phyloP scores from a whole-genome alignment of 441 rosid genomes.

The Kokia cookei region DNA sequence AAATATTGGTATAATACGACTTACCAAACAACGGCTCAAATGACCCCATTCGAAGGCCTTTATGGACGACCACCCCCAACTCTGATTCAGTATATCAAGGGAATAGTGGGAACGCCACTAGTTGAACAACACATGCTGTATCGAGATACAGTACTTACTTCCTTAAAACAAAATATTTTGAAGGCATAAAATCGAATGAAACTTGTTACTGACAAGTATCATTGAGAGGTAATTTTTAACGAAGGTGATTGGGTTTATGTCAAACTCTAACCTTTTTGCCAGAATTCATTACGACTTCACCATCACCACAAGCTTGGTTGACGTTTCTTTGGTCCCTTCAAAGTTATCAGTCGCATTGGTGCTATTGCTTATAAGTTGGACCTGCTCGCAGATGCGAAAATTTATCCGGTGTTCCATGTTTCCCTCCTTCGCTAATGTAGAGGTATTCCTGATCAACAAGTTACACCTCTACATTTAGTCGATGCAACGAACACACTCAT shows the following conservation, averaged over 20 bases:
- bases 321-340: not conserved
- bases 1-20: not conserved
- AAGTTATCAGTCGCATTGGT: not conserved
- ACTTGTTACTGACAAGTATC: not conserved
- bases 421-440: too few relatives aligned
- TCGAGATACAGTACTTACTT: too few relatives aligned
- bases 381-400: too few relatives aligned
- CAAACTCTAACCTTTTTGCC: not conserved
- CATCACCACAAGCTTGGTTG: not conserved
- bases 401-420: too few relatives aligned
- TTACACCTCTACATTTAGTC: too few relatives aligned
- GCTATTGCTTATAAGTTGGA: too few relatives aligned
- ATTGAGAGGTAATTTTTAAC: not conserved
- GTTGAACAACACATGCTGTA: too few relatives aligned
- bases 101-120: too few relatives aligned
- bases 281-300: not conserved
- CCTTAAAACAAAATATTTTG: too few relatives aligned
- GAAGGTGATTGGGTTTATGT: not conserved
- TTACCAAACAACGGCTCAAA: not conserved
- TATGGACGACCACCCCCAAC: not conserved
- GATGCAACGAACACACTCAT: too few relatives aligned
- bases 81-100: too few relatives aligned
- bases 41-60: not conserved
- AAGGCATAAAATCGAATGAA: not conserved
- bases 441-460: too few relatives aligned